phyloP scores from a whole-genome alignment of 768 basidiomycete species.

The Tremella fuciformis region DNA sequence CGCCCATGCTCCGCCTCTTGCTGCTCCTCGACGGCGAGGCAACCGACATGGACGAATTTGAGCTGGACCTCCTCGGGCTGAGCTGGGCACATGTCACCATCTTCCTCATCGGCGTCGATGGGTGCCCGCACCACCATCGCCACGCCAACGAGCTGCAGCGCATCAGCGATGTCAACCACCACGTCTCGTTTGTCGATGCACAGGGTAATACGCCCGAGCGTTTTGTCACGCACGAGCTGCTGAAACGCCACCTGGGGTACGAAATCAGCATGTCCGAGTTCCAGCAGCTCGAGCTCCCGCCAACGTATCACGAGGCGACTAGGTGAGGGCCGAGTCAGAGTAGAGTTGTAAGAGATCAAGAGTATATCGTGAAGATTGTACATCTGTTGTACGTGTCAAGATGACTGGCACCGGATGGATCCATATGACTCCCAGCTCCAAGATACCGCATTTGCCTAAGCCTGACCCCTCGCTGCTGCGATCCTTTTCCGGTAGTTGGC shows the following conservation, averaged over 20 bases:
- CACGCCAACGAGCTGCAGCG: constrained; percentile 30
- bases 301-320: constrained; percentile 11
- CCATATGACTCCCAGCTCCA: too few relatives aligned
- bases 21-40: constrained; percentile 33
- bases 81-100: constrained; percentile 30
- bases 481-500: background rate
- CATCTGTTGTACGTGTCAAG: too few relatives aligned
- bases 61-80: constrained; percentile 26
- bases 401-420: too few relatives aligned
- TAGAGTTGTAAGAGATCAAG: too few relatives aligned
- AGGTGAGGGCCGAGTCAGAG: too few relatives aligned
- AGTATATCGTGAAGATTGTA: too few relatives aligned
- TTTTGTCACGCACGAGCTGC: constrained; percentile 18
- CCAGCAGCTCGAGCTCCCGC: constrained; percentile 9
- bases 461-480: background rate
- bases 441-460: too few relatives aligned
- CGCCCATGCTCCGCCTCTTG: constrained; percentile 24
- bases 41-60: constrained; percentile 36
- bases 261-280: constrained; percentile 14
- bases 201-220: constrained; percentile 23
- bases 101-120: constrained; percentile 29
- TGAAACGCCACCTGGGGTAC: constrained; percentile 19
- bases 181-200: constrained; percentile 20
- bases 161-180: constrained; percentile 30
- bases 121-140: constrained; percentile 29